Percentiles rank a stretch among this genome's conserved stretches.
Conservation (phyloP, 768 basidiomycete genomes). For the Leccinum disarticulatum region DNA sequence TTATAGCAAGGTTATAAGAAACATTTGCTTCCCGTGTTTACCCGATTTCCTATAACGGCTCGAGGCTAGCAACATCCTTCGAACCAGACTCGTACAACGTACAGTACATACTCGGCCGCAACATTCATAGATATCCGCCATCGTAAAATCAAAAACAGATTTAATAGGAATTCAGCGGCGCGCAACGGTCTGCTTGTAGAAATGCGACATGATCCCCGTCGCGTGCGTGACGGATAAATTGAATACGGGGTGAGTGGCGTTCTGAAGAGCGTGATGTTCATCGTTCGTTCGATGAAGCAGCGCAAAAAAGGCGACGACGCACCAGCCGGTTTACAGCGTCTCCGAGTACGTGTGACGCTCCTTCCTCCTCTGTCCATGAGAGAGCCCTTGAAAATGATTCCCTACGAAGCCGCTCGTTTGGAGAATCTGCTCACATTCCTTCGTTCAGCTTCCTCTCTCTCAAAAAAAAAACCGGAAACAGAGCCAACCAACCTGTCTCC, state of each 20-base stretch:
- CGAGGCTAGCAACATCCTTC: no score
- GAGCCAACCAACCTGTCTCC: constrained; percentile 17
- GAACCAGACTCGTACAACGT: not conserved
- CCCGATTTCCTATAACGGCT: no score
- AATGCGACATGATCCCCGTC: constrained; percentile 66
- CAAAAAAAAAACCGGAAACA: not conserved
- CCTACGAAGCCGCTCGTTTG: constrained; percentile 34
- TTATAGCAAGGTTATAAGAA: no score
- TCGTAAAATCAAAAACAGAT: not conserved
- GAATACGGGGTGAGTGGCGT: constrained; percentile 79
- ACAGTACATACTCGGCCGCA: not conserved
- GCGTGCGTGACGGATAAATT: constrained; percentile 71
- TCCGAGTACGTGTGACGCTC: constrained; percentile 55
- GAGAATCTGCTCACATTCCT: constrained; percentile 22
- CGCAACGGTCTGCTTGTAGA: constrained; percentile 62
- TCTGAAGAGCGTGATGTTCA: constrained; percentile 41
- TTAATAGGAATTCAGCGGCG: not conserved
- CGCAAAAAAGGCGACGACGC: constrained; percentile 24
- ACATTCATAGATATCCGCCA: not conserved
- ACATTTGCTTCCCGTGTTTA: no score
- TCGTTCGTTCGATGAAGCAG: not conserved
- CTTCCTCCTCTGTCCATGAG: constrained; percentile 69
- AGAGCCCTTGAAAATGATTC: constrained; percentile 54
- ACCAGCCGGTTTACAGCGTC: constrained; percentile 64
- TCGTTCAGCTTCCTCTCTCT: constrained; percentile 8